Conservation (phyloP, 2,329 filamentous ascomycete genomes). For the Talaromyces sp. region DNA sequence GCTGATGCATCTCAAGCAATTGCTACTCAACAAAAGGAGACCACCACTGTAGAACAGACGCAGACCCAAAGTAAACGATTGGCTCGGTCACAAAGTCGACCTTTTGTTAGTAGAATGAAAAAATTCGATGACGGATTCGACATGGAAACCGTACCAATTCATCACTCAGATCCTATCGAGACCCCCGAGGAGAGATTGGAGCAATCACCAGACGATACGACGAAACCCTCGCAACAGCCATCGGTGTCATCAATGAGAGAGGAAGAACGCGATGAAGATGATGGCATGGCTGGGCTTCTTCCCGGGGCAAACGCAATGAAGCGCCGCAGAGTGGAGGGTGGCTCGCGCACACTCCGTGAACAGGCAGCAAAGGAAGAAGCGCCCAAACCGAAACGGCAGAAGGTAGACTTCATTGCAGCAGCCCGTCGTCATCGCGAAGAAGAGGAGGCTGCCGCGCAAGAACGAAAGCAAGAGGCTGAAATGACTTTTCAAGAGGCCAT, state of each 20-base stretch:
- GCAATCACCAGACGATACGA: background rate
- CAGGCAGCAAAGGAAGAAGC: conserved; percentile 23
- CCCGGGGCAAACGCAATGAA: conserved; percentile 75
- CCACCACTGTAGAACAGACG: conserved; percentile 13
- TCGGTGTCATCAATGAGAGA: conserved; percentile 15
- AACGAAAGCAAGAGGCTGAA: conserved; percentile 61
- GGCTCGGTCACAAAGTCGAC: conserved; percentile 26
- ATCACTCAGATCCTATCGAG: conserved; percentile 28
- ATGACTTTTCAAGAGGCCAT: conserved; percentile 54
- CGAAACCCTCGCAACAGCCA: conserved; percentile 6
- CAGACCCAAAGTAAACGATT: conserved; percentile 12
- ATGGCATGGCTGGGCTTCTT: conserved; percentile 66
- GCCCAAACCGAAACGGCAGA: conserved; percentile 50
- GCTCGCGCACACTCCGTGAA: conserved; percentile 42
- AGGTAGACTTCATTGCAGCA: conserved; percentile 64
- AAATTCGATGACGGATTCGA: conserved; percentile 63
- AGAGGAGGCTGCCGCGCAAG: conserved; percentile 50
- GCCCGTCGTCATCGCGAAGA: conserved; percentile 51
- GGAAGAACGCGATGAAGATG: conserved; percentile 32
- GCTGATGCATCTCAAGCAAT: conserved; percentile 7
- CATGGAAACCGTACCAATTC: conserved; percentile 36
- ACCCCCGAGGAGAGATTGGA: conserved; percentile 10
- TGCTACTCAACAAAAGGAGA: conserved; percentile 4
- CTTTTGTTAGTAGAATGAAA: conserved; percentile 55
- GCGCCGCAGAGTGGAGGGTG: conserved; percentile 62